Percentiles rank a stretch among this genome's conserved stretches.
Evolutionary conservation across 140 eudicot species (phyloP).

Genomic region (Stevia rebaudiana): DNA sequence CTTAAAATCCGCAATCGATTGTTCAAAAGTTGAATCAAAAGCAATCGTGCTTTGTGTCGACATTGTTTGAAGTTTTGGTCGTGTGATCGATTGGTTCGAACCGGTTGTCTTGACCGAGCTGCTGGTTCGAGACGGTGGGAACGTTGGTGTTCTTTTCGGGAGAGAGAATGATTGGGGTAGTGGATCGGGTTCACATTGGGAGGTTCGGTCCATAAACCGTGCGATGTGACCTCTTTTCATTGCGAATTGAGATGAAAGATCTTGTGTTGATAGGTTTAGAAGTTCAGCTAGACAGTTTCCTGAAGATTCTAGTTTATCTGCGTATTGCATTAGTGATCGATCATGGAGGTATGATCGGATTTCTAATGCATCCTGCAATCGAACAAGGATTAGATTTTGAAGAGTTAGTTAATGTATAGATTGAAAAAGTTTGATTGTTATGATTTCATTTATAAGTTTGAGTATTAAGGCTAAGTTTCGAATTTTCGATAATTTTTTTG

Average conservation of each 20-base stretch:
- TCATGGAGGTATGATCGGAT: conserved; percentile 84
- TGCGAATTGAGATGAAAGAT: conserved; percentile 24
- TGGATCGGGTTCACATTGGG: conserved; percentile 51
- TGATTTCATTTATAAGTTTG: too few species aligned
- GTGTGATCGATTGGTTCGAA: conserved; percentile 13
- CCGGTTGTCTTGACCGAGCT: conserved; percentile 27
- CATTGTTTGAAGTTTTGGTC: conserved; percentile 44
- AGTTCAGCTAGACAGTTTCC: conserved; percentile 65
- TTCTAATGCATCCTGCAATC: conserved; percentile 61
- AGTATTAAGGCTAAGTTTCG: too few species aligned
- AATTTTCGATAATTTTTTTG: too few species aligned
- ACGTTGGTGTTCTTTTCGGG: conserved; percentile 31
- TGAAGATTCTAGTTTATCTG: conserved; percentile 62
- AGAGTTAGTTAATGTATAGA: too few species aligned
- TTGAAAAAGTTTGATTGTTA: too few species aligned
- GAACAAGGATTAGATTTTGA: not conserved
- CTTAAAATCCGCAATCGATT: conserved; percentile 64
- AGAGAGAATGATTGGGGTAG: conserved; percentile 41
- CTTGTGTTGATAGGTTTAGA: conserved; percentile 41
- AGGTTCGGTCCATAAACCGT: conserved; percentile 56
- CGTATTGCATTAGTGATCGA: conserved; percentile 65
- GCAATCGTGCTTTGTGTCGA: conserved; percentile 31
- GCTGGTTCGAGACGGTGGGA: conserved; percentile 42
- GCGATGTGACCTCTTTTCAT: conserved; percentile 65
- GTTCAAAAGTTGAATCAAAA: conserved; percentile 50